Evolutionary conservation across 371 early-diverging fungal genomes (phyloP).

Genomic region (Mucor saturninus): DNA sequence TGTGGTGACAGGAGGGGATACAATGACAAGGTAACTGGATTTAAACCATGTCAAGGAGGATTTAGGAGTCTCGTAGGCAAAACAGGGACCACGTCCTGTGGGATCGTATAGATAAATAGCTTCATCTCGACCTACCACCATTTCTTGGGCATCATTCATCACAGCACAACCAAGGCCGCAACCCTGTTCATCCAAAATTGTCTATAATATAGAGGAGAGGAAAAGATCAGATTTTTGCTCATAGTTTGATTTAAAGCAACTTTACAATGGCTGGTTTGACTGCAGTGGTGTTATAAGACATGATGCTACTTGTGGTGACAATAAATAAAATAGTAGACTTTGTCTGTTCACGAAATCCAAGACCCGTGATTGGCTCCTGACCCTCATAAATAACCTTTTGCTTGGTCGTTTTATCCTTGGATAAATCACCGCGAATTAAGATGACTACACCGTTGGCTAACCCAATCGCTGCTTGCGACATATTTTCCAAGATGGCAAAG

Average conservation of each 20-base stretch:
- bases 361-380: constrained; percentile 83
- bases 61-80: constrained; percentile 87
- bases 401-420: constrained; percentile 77
- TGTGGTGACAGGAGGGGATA: constrained; percentile 67
- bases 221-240: neutral
- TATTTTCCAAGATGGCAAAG: constrained; percentile 77
- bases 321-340: constrained; percentile 73
- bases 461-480: constrained; percentile 89
- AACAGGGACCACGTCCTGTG: constrained; percentile 93
- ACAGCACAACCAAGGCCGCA: constrained; percentile 81
- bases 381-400: constrained; percentile 83
- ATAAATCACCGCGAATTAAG: constrained; percentile 81
- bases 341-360: constrained; percentile 80
- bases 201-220: constrained; percentile 36
- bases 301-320: constrained; percentile 71
- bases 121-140: constrained; percentile 87
- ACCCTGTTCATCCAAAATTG: constrained; percentile 82
- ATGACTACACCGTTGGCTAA: constrained; percentile 90
- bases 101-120: constrained; percentile 91
- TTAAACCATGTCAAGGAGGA: constrained; percentile 77
- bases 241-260: neutral
- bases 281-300: constrained; percentile 70
- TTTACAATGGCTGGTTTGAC: constrained; percentile 58
- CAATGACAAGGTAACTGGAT: constrained; percentile 74
- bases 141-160: constrained; percentile 75